A percentile compares a stretch with the other conserved stretches of the same genome.
Evolutionary conservation across 805 yeast species (phyloP).

Genomic region (Hanseniaspora occidentalis): DNA sequence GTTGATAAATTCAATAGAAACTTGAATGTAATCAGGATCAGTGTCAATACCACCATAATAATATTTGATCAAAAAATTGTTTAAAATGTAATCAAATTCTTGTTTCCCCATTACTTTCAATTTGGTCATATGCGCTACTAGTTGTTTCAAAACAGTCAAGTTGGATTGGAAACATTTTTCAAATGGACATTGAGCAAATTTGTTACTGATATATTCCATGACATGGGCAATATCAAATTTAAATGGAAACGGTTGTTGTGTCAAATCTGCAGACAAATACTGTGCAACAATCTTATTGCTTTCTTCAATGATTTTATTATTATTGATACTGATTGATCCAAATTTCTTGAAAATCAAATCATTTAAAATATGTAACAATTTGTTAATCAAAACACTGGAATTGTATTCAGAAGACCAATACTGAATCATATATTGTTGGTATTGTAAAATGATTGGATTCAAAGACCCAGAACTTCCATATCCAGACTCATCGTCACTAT

Average conservation of each 20-base stretch:
- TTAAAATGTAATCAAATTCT: constrained; percentile 26
- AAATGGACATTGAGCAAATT: constrained; percentile 9
- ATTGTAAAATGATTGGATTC: not conserved
- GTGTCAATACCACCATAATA: constrained; percentile 24
- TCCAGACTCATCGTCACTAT: constrained; percentile 1
- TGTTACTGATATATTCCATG: constrained; percentile 16
- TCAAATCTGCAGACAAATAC: constrained; percentile 3
- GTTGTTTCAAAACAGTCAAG: not conserved
- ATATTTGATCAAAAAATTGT: constrained; percentile 27
- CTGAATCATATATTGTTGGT: not conserved
- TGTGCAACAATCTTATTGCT: not conserved
- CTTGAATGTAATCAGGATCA: constrained; percentile 51
- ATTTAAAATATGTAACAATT: not conserved
- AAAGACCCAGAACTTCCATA: constrained; percentile 10
- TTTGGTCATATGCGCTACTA: not conserved
- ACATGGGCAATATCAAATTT: constrained; percentile 19
- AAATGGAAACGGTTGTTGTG: constrained; percentile 21
- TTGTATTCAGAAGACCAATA: not conserved
- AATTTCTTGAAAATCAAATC: not conserved
- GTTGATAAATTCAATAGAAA: constrained; percentile 38
- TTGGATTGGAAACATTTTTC: constrained; percentile 1
- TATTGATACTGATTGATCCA: not conserved
- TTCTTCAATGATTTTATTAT: not conserved
- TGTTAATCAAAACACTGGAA: not conserved
- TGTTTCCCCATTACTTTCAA: constrained; percentile 19